Evolutionary conservation across 1,139 yeast genomes (phyloP).

Genomic region (Debaryomyces nepalensis): DNA sequence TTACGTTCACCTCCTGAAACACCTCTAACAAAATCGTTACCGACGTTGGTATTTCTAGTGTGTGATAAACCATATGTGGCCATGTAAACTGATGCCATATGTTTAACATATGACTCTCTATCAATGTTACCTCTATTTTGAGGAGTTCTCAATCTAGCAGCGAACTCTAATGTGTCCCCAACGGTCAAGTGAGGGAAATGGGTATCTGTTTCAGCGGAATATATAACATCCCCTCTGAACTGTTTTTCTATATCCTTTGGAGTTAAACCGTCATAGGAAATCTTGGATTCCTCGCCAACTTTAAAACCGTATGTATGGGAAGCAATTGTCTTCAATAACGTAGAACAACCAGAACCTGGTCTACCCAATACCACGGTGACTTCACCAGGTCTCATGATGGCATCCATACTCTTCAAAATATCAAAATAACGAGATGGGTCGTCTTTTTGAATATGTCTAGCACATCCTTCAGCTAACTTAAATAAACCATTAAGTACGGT

Average conservation of each 20-base stretch:
- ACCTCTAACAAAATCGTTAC: slow-evolving; percentile 74
- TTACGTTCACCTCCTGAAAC: slow-evolving; percentile 86
- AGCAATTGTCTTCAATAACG: slow-evolving; percentile 66
- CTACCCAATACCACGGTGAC: slow-evolving; percentile 42
- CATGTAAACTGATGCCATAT: slow-evolving; percentile 68
- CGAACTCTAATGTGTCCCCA: slow-evolving; percentile 68
- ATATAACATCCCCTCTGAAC: slow-evolving; percentile 64
- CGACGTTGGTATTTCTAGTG: slow-evolving; percentile 71
- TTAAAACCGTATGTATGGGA: background rate
- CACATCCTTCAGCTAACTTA: slow-evolving; percentile 24
- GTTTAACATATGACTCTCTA: slow-evolving; percentile 60
- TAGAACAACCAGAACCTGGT: slow-evolving; percentile 56
- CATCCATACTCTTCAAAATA: slow-evolving; percentile 42
- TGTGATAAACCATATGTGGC: slow-evolving; percentile 74
- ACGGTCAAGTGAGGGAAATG: slow-evolving; percentile 78
- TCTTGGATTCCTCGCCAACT: slow-evolving; percentile 55
- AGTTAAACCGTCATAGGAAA: slow-evolving; percentile 28
- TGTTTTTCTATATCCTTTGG: slow-evolving; percentile 23
- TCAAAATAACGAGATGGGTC: slow-evolving; percentile 29
- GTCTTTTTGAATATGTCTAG: slow-evolving; percentile 17
- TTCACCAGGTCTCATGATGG: slow-evolving; percentile 38
- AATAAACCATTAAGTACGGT: slow-evolving; percentile 60
- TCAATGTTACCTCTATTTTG: slow-evolving; percentile 61
- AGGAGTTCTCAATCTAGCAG: slow-evolving; percentile 69
- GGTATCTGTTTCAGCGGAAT: slow-evolving; percentile 70